A percentile compares a stretch with the other conserved stretches of the same genome.
Conservation (phyloP, 2,329 filamentous ascomycete genomes). For the Beauveria scarabaeidicola region DNA sequence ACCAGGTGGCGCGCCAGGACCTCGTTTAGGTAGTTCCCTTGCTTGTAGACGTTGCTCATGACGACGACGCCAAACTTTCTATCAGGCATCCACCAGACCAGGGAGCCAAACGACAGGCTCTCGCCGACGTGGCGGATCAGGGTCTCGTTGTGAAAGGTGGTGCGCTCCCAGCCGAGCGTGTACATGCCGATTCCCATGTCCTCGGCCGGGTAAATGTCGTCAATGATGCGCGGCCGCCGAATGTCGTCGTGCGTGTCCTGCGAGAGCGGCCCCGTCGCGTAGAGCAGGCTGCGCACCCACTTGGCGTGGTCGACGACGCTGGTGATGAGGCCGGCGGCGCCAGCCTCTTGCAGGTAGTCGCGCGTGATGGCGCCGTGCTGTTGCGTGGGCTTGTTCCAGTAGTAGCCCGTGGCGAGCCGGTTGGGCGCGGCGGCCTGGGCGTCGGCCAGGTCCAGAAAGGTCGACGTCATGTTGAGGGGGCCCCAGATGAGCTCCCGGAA, state of each 20-base stretch:
- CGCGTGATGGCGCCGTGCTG: not conserved
- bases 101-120: not conserved
- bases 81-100: not conserved
- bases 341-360: not conserved
- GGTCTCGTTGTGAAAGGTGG: not conserved
- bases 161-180: not conserved
- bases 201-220: rapidly evolving
- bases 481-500: conserved; percentile 28
- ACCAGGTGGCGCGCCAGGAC: not conserved
- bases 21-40: not conserved
- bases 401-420: not conserved
- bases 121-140: not conserved
- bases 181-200: not conserved
- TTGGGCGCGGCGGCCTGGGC: not conserved
- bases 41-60: not conserved
- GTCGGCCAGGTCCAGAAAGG: conserved; percentile 18
- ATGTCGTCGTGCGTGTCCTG: not conserved
- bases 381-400: not conserved
- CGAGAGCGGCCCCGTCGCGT: not conserved
- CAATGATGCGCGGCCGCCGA: not conserved
- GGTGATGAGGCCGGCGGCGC: conserved; percentile 5
- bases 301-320: not conserved
- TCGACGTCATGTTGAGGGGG: conserved; percentile 34
- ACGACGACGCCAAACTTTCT: not conserved
- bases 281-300: not conserved